Base-by-base conservation (phyloP, 2,329 filamentous ascomycete species). In the Fusarium pseudograminearum region DNA sequence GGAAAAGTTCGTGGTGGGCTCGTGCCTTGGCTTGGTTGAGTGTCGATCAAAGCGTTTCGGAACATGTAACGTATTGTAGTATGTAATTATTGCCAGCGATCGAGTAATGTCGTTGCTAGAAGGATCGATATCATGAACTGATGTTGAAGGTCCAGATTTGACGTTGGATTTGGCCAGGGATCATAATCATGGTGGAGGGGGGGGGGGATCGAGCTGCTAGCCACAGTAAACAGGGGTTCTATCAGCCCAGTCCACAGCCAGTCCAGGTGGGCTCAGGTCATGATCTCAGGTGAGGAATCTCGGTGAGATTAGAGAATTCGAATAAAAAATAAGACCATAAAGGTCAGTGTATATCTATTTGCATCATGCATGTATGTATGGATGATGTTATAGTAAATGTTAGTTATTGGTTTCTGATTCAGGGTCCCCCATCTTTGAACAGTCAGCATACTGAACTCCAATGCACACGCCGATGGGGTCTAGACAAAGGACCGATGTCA, bases 211-310 rank as follows among this genome's bases (percentile, higher is more conserved):
- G 50, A 63, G 41, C 42, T 40, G 24, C 24, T 58, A 51, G 18
- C 30, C 48, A 45, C 59, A 42, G 44, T 18, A 36, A 52, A 46
- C 62, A 70, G 67, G 67, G 67, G 44, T 70, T 64, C 54, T 56
- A 59, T 73, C 61, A 66, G 71, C 51, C 58, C 71, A 51, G 33
- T 38, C 28, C 47, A 51, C 11, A 12, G 28, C 10, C 28, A 30
- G 11, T 30, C 11, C 18, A 62, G 66, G 70, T 70, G 63, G 67
- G 55, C 46, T 61, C 56, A 65, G 72, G 61, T 67, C 61, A 72
- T 65, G 57, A 70, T 67, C 67, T 70, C 71, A 70, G 71, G 70
- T 70, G 72, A 74, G 65, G 56, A 69, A 70, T 72, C 69, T 73
- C 69, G 69, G 69, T 73, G 71, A 73, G 71, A 69, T 69, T 61